These are phyloP conservation scores for Hyaloscypha bicolor DNA, from an alignment of 495 filamentous ascomycete genomes.

Conservation along the genomic window DNA sequence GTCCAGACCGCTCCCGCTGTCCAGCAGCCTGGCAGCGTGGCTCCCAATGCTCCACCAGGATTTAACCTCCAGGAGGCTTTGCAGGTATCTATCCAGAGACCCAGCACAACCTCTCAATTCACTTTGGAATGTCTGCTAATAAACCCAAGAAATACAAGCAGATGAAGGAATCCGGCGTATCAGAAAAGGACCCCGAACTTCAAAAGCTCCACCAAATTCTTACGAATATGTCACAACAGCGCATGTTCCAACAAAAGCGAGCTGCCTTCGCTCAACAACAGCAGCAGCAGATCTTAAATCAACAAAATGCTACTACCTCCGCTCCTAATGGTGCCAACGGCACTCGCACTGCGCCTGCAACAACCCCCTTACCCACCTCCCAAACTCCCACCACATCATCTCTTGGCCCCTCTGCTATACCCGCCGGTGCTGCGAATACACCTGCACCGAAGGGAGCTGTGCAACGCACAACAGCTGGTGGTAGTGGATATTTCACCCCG, in stretches of 20 bases:
- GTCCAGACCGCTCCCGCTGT: conserved; percentile 69
- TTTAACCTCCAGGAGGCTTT: conserved; percentile 56
- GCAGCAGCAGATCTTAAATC: conserved; percentile 50
- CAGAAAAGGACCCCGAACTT: conserved; percentile 77
- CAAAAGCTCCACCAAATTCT: conserved; percentile 72
- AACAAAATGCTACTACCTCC: conserved; percentile 38
- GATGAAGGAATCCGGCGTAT: conserved; percentile 76
- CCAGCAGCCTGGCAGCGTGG: conserved; percentile 56
- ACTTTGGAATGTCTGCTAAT: conserved; percentile 27
- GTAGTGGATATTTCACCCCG: conserved; percentile 59
- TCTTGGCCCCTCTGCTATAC: conserved; percentile 43
- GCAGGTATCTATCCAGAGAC: conserved; percentile 44
- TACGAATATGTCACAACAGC: conserved; percentile 63
- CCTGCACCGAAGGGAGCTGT: conserved; percentile 35
- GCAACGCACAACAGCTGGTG: conserved; percentile 43
- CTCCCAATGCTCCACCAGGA: conserved; percentile 61
- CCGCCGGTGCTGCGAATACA: conserved; percentile 45
- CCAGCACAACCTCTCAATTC: conserved; percentile 6
- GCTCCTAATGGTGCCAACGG: conserved; percentile 54
- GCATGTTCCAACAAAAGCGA: conserved; percentile 52
- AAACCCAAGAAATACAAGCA: conserved; percentile 70
- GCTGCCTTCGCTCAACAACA: conserved; percentile 41
- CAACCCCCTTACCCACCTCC: conserved; percentile 35
- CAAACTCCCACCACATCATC: conserved; percentile 42
- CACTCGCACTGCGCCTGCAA: conserved; percentile 34